Base-by-base conservation (phyloP, 2,329 filamentous ascomycete genomes). In the Paecilomyces niveus region DNA sequence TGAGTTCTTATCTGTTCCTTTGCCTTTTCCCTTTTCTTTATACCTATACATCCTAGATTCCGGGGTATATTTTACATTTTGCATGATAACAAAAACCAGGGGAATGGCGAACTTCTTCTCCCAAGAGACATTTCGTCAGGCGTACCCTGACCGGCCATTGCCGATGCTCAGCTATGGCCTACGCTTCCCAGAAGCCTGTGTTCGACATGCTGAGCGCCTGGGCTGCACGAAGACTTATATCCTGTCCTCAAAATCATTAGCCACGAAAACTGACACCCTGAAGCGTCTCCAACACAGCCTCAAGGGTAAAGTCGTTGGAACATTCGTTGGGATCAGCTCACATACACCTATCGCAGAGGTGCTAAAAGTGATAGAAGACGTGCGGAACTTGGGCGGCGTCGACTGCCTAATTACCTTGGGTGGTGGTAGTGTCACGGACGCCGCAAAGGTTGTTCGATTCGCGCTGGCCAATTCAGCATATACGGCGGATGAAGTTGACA, bases 351-450 rank as follows among this genome's bases (percentile, higher is more conserved):
- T 76, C 69, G 68, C 71, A 4, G 75, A 81, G 55, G 72, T 80
- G 15, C 63, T 81, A 0, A 70, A 76, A 26, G 69, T 80, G 15
- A 68, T 74, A 0, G 58, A 65, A 0, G 74, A 78, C 13, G 68
- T 70, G 1, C 33, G 54, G n/a, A 45, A 45, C 29, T 24, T 18
- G 3, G 62, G 64, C 8, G 55, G 62, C 0, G 59, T 59, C 3
- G 80, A 83, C 63, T 74, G 76, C 53, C 63, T 83, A 9, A 67
- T 82, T 3, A 82, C 80, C 0, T 66, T 82, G 1, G 80, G 81
- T 1, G 79, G 73, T 0, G 79, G 80, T 0, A 79, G 76, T 49
- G 61, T 81, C 1, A 81, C 77, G 0, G 79, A 82, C 62, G 78
- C 71, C 0, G 78, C 78, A 0, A 82, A 82, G 63, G 64, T 81